A percentile compares a stretch with the other conserved stretches of the same genome.
Conservation (phyloP, 2,329 filamentous ascomycete species). For the Aspergillus novofumigatus region DNA sequence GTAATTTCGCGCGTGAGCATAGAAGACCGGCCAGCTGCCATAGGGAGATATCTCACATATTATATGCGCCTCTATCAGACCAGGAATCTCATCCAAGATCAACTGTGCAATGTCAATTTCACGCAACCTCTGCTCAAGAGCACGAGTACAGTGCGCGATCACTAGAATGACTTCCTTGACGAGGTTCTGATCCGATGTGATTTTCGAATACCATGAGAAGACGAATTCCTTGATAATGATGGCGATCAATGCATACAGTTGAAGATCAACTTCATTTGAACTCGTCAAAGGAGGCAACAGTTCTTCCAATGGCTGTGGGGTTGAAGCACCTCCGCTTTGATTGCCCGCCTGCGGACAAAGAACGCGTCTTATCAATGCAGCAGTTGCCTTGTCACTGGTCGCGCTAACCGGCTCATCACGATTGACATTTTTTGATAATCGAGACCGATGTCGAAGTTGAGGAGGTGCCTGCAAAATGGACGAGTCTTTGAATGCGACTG, state of each 20-base stretch:
- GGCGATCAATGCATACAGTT: constrained; percentile 88
- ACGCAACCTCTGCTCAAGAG: constrained; percentile 78
- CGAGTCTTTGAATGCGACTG: constrained; percentile 25
- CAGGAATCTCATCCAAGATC: constrained; percentile 81
- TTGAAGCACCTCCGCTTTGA: constrained; percentile 45
- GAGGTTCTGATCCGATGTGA: constrained; percentile 85
- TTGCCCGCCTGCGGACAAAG: constrained; percentile 64
- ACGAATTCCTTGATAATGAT: constrained; percentile 88
- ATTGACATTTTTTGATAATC: constrained; percentile 18
- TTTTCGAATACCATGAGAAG: constrained; percentile 86
- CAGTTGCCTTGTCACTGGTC: constrained; percentile 73
- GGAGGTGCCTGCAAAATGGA: constrained; percentile 24
- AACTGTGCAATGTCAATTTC: constrained; percentile 78
- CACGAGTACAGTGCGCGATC: constrained; percentile 86
- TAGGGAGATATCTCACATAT: constrained; percentile 53
- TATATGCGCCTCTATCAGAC: constrained; percentile 74
- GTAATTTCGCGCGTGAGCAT: neutral
- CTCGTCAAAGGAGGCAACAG: constrained; percentile 87
- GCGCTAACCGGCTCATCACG: constrained; percentile 44
- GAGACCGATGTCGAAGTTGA: constrained; percentile 30
- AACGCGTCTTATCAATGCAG: constrained; percentile 73
- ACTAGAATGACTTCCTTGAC: constrained; percentile 83
- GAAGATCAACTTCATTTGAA: constrained; percentile 86
- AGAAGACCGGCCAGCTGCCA: neutral
- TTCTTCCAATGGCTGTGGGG: constrained; percentile 67